Percentiles rank a stretch among this genome's conserved stretches.
phyloP scores from a whole-genome alignment of 768 basidiomycete species.

The Mycena pura region DNA sequence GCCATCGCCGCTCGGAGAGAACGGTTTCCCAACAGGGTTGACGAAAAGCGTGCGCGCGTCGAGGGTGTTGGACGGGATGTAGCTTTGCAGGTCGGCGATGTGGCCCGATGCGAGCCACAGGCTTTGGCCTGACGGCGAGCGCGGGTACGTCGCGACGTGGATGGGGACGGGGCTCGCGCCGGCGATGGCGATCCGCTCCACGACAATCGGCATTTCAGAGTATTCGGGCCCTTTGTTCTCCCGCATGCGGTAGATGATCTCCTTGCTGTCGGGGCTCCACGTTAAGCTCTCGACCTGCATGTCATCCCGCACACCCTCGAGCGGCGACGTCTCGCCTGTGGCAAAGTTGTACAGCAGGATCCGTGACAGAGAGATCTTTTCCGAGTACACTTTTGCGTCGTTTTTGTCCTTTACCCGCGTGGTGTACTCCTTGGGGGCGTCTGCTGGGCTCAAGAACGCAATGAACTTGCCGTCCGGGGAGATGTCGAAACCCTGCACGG shows the following conservation, averaged over 20 bases:
- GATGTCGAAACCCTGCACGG: constrained; percentile 38
- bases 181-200: constrained; percentile 34
- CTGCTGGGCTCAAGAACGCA: constrained; percentile 35
- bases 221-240: constrained; percentile 36
- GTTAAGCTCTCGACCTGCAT: constrained; percentile 39
- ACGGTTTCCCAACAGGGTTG: constrained; percentile 23
- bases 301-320: constrained; percentile 32
- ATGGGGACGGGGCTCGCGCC: constrained; percentile 23
- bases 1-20: constrained; percentile 6
- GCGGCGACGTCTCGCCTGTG: constrained; percentile 28
- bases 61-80: constrained; percentile 35
- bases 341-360: constrained; percentile 36
- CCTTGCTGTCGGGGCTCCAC: constrained; percentile 41
- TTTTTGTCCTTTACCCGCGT: constrained; percentile 27
- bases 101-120: constrained; percentile 38
- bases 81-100: constrained; percentile 38
- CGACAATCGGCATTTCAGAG: constrained; percentile 36
- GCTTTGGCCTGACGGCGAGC: constrained; percentile 41
- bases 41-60: constrained; percentile 41
- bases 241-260: constrained; percentile 40
- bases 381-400: constrained; percentile 37
- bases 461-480: constrained; percentile 40
- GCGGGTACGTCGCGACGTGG: constrained; percentile 36
- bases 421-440: constrained; percentile 17
- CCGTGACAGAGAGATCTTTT: constrained; percentile 30